These are phyloP conservation scores for Macrocybe gigantea DNA, from an alignment of 768 basidiomycete genomes.

Conservation along the genomic window DNA sequence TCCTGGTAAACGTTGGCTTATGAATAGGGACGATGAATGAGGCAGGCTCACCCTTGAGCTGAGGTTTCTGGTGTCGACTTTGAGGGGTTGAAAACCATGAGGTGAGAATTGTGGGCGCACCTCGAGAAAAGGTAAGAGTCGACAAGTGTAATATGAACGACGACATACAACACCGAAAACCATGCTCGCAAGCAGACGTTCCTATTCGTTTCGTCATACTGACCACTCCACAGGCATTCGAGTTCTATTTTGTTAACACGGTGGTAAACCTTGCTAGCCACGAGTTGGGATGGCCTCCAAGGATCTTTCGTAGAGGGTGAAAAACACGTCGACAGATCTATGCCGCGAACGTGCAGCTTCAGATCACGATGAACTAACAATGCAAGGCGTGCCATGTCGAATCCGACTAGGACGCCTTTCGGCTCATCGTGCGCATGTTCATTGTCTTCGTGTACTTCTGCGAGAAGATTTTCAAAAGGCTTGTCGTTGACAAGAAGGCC, in stretches of 20 bases:
- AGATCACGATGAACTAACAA: conserved; percentile 22
- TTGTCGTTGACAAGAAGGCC: conserved; percentile 7
- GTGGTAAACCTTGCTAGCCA: conserved; percentile 11
- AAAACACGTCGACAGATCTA: conserved; percentile 30
- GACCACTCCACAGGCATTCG: conserved; percentile 23
- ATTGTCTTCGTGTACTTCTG: too few species aligned
- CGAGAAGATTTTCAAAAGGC: conserved; percentile 12
- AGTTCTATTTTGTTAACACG: conserved; percentile 12
- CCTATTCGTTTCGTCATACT: conserved; percentile 9
- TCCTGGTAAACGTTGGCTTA: conserved; percentile 17
- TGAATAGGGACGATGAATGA: background rate
- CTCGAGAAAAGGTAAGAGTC: conserved; percentile 3
- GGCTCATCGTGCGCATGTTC: background rate
- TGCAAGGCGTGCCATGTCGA: conserved; percentile 29
- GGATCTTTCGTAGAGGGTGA: conserved; percentile 13
- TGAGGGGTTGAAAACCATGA: conserved; percentile 3
- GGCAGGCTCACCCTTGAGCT: conserved; percentile 13
- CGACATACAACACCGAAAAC: conserved; percentile 28
- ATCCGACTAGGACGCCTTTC: conserved; percentile 22
- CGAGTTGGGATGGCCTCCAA: conserved; percentile 19
- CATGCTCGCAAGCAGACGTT: conserved; percentile 32
- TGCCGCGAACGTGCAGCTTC: conserved; percentile 21
- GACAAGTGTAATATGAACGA: background rate
- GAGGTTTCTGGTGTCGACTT: conserved; percentile 16
- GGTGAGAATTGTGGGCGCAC: conserved; percentile 14